These are phyloP conservation scores for Galerina marginata DNA, from an alignment of 768 basidiomycete genomes.

Conservation along the genomic window DNA sequence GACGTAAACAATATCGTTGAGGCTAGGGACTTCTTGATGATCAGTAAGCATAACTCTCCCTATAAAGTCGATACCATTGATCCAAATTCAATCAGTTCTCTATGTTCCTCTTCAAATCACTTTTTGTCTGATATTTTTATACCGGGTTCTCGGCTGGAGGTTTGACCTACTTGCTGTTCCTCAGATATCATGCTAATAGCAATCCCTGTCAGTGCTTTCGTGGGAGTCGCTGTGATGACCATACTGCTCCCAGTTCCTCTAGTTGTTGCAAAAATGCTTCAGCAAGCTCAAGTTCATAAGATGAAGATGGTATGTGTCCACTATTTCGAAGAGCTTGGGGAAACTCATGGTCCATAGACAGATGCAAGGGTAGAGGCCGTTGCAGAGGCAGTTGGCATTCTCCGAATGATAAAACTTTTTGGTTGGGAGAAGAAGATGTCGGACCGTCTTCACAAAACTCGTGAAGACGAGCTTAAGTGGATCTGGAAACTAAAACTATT, in stretches of 20 bases:
- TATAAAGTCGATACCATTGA: neutral
- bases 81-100: constrained; percentile 25
- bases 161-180: constrained; percentile 10
- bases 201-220: constrained; percentile 45
- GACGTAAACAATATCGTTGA: constrained; percentile 40
- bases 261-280: constrained; percentile 52
- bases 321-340: no score
- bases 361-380: constrained; percentile 67
- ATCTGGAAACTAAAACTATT: constrained; percentile 22
- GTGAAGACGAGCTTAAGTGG: constrained; percentile 64
- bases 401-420: constrained; percentile 77
- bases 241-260: constrained; percentile 63
- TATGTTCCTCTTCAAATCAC: constrained; percentile 47
- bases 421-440: constrained; percentile 68
- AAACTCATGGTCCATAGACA: constrained; percentile 21
- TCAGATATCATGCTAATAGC: neutral
- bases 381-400: constrained; percentile 60
- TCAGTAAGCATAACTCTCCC: constrained; percentile 6
- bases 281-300: constrained; percentile 49
- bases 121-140: constrained; percentile 48
- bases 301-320: constrained; percentile 45
- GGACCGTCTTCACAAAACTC: constrained; percentile 54
- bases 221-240: constrained; percentile 58
- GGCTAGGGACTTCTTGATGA: constrained; percentile 23
- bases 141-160: constrained; percentile 54